Conservation (phyloP, 768 basidiomycete genomes). For the Agrocybe chaxingu region DNA sequence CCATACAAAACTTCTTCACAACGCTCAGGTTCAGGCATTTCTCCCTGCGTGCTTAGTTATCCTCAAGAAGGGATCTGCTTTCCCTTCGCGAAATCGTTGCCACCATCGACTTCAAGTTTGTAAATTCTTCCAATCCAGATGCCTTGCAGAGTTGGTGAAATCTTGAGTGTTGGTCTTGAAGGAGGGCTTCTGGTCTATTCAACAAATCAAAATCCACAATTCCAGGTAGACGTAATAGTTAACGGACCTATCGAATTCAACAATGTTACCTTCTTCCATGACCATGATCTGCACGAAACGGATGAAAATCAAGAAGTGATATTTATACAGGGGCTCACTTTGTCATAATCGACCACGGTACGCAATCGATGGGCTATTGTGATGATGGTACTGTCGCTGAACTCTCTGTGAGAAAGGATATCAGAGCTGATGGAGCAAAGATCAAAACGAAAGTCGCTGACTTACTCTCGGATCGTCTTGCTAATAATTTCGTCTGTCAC, state of each 20-base stretch:
- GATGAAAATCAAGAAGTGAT: neutral
- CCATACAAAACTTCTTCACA: no score
- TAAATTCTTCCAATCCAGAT: slow-evolving; percentile 17
- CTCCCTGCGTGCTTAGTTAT: neutral
- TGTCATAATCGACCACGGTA: slow-evolving; percentile 82
- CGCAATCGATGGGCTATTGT: slow-evolving; percentile 81
- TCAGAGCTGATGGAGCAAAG: neutral
- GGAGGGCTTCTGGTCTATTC: slow-evolving; percentile 12
- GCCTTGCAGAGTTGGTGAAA: slow-evolving; percentile 19
- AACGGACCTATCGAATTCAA: slow-evolving; percentile 61
- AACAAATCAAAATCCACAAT: neutral
- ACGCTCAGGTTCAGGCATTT: no score
- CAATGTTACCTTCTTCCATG: slow-evolving; percentile 71
- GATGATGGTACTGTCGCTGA: slow-evolving; percentile 76
- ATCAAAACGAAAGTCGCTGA: slow-evolving; percentile 3
- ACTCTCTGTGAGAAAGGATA: slow-evolving; percentile 45
- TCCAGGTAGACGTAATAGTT: neutral
- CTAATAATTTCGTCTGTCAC: slow-evolving; percentile 83
- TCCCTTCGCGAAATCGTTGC: neutral
- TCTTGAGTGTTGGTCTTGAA: slow-evolving; percentile 15
- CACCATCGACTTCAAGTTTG: slow-evolving; percentile 3
- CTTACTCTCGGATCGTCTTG: slow-evolving; percentile 74
- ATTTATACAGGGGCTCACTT: slow-evolving; percentile 40
- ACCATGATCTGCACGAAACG: slow-evolving; percentile 54
- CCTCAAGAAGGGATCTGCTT: neutral